Evolutionary conservation across 140 eudicot genomes (phyloP), one percentile per base, ranked within the genome.

Genomic region (Ambrosia hybrid): DNA sequence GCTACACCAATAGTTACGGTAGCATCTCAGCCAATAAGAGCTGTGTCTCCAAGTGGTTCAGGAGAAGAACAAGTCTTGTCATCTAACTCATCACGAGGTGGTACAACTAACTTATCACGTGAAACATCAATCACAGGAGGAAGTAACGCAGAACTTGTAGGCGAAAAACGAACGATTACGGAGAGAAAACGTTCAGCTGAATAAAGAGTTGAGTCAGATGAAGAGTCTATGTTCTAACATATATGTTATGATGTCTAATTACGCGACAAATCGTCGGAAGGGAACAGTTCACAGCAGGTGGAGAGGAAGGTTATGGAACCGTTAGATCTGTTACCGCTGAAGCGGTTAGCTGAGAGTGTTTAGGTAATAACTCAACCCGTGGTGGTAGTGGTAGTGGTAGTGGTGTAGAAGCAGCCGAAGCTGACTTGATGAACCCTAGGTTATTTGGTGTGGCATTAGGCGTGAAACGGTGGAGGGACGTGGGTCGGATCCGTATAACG

Each of bases 21-120:
- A 6, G 81, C 79, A 5, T 37, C 81, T 5, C 71, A 67, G 49
- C 67, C 85, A 30, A 13, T 14, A 4, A 41, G 67, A 68, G 80
- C 83, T 16, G 82, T 80, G 5, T 85, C 97, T 11, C 85, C 93
- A 4, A 72, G 86, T 49, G 83, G 84, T 33, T 91, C 97, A 8
- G 91, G 91, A 16, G 97, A 91, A 14, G 97, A 86, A 61, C 96
- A 91, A 39, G 97, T 89, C 2, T 9, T 86, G 9, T 91, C 97
- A 0, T 91, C 92, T 0, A 86, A 80, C 73, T 84, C 91, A 6
- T 84, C 91, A 9, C 86, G 91, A 5, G 91, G 83, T 0, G 71
- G 68, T 36, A 71, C 79, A 11, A 34, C 71, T 12, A 69, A 45
- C 21, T 14, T 82, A 16, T 63, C 57, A 45, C 84, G 78, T 60